Conservation (phyloP, 257 asterid species). For the Nicotiana obtusifolia region DNA sequence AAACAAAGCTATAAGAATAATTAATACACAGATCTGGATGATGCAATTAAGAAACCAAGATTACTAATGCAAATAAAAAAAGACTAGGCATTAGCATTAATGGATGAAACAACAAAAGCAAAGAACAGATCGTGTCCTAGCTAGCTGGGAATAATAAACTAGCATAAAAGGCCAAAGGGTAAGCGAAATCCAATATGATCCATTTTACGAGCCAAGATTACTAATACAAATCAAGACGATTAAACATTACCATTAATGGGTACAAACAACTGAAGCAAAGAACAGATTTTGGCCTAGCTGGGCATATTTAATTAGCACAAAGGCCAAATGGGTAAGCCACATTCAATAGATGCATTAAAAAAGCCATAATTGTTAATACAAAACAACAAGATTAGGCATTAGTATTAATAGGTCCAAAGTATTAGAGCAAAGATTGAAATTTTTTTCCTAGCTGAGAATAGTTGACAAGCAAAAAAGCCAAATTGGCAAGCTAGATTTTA, state of each 20-base stretch:
- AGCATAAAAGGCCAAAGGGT: background rate
- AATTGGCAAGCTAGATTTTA: background rate
- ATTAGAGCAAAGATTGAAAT: background rate
- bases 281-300: background rate
- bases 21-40: constrained; percentile 11
- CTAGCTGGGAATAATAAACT: background rate
- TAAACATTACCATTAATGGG: background rate
- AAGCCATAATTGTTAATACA: background rate
- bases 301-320: background rate
- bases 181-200: background rate
- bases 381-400: background rate
- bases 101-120: background rate
- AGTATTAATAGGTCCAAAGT: background rate
- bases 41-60: constrained; percentile 1
- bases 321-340: background rate
- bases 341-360: background rate
- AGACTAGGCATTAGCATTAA: background rate
- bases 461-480: background rate
- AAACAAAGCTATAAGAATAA: background rate
- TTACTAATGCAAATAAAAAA: background rate
- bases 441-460: background rate
- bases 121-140: background rate
- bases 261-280: background rate
- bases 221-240: background rate
- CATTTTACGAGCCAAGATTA: background rate